A percentile compares a stretch with the other conserved stretches of the same genome.
Conservation (phyloP, 1,284 basidiomycete species). For the Heliocybe sulcata region DNA sequence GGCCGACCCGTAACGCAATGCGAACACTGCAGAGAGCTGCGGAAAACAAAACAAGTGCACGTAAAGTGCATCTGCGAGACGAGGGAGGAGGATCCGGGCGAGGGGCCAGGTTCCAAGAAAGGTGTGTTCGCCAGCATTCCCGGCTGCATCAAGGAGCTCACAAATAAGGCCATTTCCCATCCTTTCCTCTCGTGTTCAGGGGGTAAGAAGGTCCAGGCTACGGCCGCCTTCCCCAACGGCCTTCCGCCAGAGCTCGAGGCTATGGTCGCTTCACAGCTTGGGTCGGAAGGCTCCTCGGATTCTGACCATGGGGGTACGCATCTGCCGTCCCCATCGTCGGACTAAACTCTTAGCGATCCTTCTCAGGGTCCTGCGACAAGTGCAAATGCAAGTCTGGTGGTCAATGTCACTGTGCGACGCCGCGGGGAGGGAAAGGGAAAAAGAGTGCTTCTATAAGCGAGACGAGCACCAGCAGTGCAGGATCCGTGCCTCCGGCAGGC, state of each 20-base stretch:
- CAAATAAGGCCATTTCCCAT: constrained; percentile 9
- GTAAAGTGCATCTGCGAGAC: constrained; percentile 56
- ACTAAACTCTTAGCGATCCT: background rate
- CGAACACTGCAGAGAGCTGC: constrained; percentile 66
- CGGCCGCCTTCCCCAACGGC: constrained; percentile 67
- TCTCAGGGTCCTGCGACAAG: constrained; percentile 30
- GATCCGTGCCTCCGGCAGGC: background rate
- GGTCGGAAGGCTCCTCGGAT: constrained; percentile 37
- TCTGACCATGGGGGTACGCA: constrained; percentile 42
- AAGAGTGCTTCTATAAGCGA: background rate
- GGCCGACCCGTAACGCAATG: constrained; percentile 78
- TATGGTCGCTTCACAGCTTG: constrained; percentile 40
- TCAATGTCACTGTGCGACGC: constrained; percentile 47
- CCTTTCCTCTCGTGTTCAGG: constrained; percentile 26
- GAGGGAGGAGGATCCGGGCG: constrained; percentile 23
- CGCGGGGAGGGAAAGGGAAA: constrained; percentile 15
- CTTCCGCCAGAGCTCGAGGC: constrained; percentile 58
- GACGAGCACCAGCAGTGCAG: background rate
- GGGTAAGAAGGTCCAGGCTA: constrained; percentile 46
- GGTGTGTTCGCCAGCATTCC: constrained; percentile 6
- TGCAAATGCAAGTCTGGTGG: constrained; percentile 33
- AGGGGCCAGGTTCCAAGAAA: constrained; percentile 7
- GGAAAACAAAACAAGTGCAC: constrained; percentile 70
- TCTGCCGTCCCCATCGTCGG: background rate
- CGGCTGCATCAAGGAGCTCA: constrained; percentile 12